Percentiles rank a stretch among this genome's conserved stretches.
phyloP scores from a whole-genome alignment of 208 protist species.

The Trichomonas tenax region DNA sequence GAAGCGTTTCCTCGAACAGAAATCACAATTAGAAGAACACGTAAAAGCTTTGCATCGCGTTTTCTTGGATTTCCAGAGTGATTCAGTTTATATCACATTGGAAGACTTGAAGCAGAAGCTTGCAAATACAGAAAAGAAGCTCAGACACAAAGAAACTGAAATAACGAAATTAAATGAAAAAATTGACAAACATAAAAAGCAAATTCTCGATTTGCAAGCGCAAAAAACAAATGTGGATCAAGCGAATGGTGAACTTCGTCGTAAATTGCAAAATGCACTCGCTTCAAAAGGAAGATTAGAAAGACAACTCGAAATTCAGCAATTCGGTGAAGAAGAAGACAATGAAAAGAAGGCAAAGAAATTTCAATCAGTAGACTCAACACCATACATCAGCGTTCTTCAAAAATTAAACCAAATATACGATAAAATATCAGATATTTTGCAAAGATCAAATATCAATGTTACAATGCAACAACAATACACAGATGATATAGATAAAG shows the following conservation, averaged over 20 bases:
- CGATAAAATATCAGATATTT: background rate
- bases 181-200: background rate
- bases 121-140: background rate
- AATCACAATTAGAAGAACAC: slow-evolving; percentile 8
- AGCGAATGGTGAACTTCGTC: background rate
- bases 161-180: background rate
- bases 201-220: background rate
- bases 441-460: background rate
- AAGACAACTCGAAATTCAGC: background rate
- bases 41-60: slow-evolving; percentile 20
- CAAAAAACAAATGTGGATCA: background rate
- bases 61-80: slow-evolving; percentile 7
- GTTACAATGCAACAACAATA: background rate
- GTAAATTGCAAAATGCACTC: background rate
- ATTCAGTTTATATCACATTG: slow-evolving; percentile 9
- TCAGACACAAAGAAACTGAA: background rate
- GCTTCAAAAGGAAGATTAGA: background rate
- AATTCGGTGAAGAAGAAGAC: background rate
- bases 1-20: background rate
- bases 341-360: background rate
- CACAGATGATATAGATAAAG: background rate
- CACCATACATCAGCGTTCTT: background rate
- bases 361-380: background rate
- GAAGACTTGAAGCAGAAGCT: slow-evolving; percentile 11
- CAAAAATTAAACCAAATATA: background rate